phyloP scores from a whole-genome alignment of 805 yeast species.

The Torulaspora microellipsoides region DNA sequence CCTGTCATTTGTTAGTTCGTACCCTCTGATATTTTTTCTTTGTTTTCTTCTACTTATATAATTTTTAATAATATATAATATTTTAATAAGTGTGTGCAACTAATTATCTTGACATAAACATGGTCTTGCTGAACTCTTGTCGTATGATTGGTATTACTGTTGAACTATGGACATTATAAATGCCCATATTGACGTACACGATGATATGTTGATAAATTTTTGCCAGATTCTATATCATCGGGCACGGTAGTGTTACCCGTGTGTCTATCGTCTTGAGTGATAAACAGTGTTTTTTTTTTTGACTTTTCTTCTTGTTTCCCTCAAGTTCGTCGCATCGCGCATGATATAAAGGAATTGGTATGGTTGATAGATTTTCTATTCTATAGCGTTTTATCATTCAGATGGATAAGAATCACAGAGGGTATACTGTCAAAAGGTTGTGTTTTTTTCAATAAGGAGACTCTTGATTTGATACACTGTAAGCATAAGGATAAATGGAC shows the following conservation, averaged over 20 bases:
- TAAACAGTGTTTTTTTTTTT: not conserved
- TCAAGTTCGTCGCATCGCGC: not conserved
- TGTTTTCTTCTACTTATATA: not conserved
- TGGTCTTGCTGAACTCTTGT: no score
- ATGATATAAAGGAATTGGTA: not conserved
- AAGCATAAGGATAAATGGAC: conserved; percentile 47
- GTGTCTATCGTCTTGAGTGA: not conserved
- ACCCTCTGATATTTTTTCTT: not conserved
- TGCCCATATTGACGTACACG: no score
- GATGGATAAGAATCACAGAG: no score
- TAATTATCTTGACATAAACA: no score
- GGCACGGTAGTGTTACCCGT: conserved; percentile 1
- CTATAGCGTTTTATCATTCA: no score
- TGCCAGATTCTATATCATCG: not conserved
- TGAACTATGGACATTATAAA: no score
- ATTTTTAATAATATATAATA: conserved; percentile 4
- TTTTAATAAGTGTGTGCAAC: conserved; percentile 7
- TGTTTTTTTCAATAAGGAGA: no score
- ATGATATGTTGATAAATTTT: no score
- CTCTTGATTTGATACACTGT: no score
- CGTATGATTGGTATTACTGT: no score
- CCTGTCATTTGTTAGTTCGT: conserved; percentile 7
- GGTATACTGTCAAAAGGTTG: no score
- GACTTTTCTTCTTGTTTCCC: conserved; percentile 1
- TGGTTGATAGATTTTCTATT: no score